Percentiles rank a stretch among this genome's conserved stretches.
Evolutionary conservation across 495 filamentous ascomycete genomes (phyloP).

Genomic region (Niebla homalea): DNA sequence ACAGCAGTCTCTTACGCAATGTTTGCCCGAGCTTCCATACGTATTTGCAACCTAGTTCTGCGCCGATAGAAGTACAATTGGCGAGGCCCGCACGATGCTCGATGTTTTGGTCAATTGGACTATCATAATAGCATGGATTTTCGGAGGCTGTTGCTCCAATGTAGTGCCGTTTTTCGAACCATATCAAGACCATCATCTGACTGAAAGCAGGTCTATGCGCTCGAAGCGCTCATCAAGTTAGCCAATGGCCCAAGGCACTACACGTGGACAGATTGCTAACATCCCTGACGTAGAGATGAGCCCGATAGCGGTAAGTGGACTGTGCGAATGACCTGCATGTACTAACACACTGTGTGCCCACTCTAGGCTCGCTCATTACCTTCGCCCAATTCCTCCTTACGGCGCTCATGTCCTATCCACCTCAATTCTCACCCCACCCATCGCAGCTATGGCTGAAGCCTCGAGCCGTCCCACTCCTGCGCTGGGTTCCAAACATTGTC

Average conservation of each 20-base stretch:
- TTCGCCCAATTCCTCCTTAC: conserved; percentile 89
- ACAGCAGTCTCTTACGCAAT: too few species aligned
- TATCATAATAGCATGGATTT: conserved; percentile 75
- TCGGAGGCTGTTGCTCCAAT: conserved; percentile 96
- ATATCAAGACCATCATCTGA: conserved; percentile 14
- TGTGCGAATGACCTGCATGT: conserved; percentile 9
- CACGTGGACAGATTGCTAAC: conserved; percentile 4
- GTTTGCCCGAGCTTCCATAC: too few species aligned
- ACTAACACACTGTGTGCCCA: background rate
- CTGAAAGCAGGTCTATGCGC: conserved; percentile 61
- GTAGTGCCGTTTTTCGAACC: conserved; percentile 35
- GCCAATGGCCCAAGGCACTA: conserved; percentile 12
- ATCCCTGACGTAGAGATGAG: conserved; percentile 34
- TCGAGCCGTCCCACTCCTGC: conserved; percentile 68
- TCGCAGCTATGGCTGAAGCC: conserved; percentile 52
- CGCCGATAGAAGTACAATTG: too few species aligned
- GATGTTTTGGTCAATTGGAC: conserved; percentile 44
- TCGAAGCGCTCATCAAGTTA: conserved; percentile 93
- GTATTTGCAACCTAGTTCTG: too few species aligned
- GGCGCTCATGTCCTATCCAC: conserved; percentile 49
- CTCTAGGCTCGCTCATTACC: conserved; percentile 74
- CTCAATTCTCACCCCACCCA: conserved; percentile 59
- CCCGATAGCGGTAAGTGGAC: conserved; percentile 41
- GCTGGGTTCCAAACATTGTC: conserved; percentile 79
- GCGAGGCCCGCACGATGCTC: background rate